These are phyloP conservation scores for Dillenia turbinata DNA, from an alignment of 164 flowering plant species.

Conservation along the genomic window DNA sequence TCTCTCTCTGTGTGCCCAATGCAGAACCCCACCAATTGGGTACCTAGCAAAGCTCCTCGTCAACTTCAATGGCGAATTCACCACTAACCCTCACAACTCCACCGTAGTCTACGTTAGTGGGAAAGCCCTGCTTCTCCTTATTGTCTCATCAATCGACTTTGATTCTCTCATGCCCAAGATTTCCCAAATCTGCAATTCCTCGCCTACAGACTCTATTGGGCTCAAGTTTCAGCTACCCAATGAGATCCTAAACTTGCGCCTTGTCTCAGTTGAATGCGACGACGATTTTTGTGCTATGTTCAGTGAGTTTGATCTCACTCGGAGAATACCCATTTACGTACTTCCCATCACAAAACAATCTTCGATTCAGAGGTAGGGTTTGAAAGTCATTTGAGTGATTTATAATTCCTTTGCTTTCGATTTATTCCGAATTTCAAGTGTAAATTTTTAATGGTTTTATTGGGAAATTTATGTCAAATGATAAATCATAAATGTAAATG, in stretches of 20 bases:
- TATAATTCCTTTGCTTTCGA: too few species aligned
- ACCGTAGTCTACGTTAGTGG: background rate
- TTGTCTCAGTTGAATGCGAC: constrained; percentile 1
- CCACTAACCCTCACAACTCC: background rate
- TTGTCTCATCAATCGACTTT: background rate
- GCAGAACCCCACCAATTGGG: background rate
- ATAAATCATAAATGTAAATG: too few species aligned
- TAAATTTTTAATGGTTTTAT: too few species aligned
- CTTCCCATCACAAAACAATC: background rate
- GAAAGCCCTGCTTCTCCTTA: constrained; percentile 3
- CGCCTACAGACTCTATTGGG: background rate
- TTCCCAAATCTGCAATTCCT: background rate
- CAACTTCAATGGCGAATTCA: constrained; percentile 7
- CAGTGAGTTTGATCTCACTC: constrained; percentile 1
- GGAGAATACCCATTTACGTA: background rate
- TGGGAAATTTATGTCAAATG: too few species aligned
- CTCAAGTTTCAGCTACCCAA: constrained; percentile 4
- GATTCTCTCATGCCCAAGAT: background rate
- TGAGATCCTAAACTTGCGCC: constrained; percentile 1
- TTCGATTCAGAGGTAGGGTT: background rate
- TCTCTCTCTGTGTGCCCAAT: too few species aligned
- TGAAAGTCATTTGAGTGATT: too few species aligned
- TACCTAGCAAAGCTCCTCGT: constrained; percentile 3
- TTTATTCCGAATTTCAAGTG: too few species aligned
- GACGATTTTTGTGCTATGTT: constrained; percentile 2